Evolutionary conservation across 148 eudicot species (phyloP).

Genomic region (Dianthus caryophyllus): DNA sequence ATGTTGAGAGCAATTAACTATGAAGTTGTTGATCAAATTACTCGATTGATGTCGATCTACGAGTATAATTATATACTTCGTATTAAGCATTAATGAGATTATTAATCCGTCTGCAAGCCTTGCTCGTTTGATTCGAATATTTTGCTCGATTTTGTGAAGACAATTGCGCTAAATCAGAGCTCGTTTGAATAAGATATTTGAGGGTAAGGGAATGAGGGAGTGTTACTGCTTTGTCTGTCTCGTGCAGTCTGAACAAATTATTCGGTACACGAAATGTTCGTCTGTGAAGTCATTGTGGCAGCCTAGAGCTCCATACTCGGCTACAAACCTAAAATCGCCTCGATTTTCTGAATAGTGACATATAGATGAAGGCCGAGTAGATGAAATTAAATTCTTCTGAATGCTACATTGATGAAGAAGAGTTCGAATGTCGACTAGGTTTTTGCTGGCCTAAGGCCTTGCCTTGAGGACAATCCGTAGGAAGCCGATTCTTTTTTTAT

Average conservation of each 20-base stretch:
- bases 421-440: neutral
- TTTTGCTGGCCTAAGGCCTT: conserved; percentile 9
- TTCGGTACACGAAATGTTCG: too few species aligned
- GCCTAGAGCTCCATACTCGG: too few species aligned
- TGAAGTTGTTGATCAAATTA: too few species aligned
- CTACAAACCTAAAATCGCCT: neutral
- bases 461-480: conserved; percentile 9
- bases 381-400: neutral
- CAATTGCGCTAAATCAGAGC: too few species aligned
- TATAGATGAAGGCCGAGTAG: neutral
- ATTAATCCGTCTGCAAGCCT: too few species aligned
- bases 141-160: too few species aligned
- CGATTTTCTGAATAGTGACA: neutral
- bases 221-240: too few species aligned
- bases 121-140: too few species aligned
- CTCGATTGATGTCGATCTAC: neutral
- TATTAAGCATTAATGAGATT: neutral
- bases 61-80: neutral
- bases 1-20: neutral
- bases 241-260: too few species aligned
- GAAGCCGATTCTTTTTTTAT: too few species aligned
- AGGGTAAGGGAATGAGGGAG: too few species aligned
- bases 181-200: too few species aligned
- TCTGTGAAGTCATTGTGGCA: neutral
- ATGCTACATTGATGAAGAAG: neutral